Conservation (phyloP, 257 asterid genomes). For the Prunella vulgaris region DNA sequence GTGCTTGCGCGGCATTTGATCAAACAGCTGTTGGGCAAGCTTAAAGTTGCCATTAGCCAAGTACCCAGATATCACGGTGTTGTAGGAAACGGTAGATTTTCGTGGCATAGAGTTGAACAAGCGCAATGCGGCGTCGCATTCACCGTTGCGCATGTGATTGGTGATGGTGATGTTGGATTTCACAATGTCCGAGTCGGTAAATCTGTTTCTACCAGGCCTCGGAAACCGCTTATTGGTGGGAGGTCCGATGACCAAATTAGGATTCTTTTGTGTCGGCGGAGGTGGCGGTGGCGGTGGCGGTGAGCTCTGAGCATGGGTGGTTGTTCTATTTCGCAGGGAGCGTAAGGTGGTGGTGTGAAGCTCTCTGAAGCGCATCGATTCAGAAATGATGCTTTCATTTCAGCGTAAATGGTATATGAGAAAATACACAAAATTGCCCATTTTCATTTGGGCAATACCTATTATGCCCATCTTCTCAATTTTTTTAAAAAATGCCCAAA, state of each 20-base stretch:
- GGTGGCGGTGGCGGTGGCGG: no score
- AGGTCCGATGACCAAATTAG: slow-evolving; percentile 14
- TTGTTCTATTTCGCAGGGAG: slow-evolving; percentile 11
- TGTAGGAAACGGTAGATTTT: slow-evolving; percentile 68
- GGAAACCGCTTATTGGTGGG: slow-evolving; percentile 22
- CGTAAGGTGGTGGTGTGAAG: slow-evolving; percentile 31
- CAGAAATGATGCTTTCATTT: neutral
- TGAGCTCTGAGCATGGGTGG: slow-evolving; percentile 21
- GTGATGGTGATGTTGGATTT: slow-evolving; percentile 68
- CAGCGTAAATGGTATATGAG: no score
- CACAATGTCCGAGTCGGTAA: slow-evolving; percentile 49
- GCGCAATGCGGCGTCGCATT: slow-evolving; percentile 53
- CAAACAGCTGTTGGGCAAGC: slow-evolving; percentile 59
- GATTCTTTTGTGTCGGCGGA: slow-evolving; percentile 10
- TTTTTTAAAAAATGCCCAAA: no score
- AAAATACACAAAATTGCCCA: no score
- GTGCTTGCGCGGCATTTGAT: slow-evolving; percentile 61
- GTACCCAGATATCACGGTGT: slow-evolving; percentile 78
- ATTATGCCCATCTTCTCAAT: no score
- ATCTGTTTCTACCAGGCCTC: slow-evolving; percentile 12
- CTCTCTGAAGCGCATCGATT: slow-evolving; percentile 40
- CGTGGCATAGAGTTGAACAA: slow-evolving; percentile 72
- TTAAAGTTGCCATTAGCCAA: slow-evolving; percentile 42
- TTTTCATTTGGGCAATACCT: no score
- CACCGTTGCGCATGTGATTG: slow-evolving; percentile 68